Evolutionary conservation across 2,329 filamentous ascomycete genomes (phyloP).

Genomic region (Dryadomyces quercivorus): DNA sequence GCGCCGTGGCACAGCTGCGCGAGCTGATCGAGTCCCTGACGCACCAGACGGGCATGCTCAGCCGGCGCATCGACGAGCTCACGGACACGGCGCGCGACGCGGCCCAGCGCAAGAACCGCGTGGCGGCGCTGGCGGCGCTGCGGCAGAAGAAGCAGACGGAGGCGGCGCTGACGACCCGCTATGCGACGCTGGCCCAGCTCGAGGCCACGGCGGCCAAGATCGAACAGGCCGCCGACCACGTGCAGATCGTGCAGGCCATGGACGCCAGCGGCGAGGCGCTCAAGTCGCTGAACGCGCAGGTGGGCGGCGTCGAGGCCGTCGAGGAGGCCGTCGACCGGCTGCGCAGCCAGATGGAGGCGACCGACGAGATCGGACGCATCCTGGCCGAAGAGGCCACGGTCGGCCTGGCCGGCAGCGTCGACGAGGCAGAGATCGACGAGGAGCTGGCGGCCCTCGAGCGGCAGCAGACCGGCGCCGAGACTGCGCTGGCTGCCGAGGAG

Average conservation of each 20-base stretch:
- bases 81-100: slow-evolving; percentile 47
- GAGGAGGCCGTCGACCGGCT: slow-evolving; percentile 64
- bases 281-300: slow-evolving; percentile 57
- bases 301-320: slow-evolving; percentile 65
- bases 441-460: slow-evolving; percentile 68
- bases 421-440: slow-evolving; percentile 77
- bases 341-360: slow-evolving; percentile 66
- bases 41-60: slow-evolving; percentile 57
- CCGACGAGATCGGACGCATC: slow-evolving; percentile 71
- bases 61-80: slow-evolving; percentile 53
- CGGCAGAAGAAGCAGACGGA: slow-evolving; percentile 76
- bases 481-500: slow-evolving; percentile 22
- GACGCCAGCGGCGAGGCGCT: slow-evolving; percentile 64
- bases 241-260: slow-evolving; percentile 75
- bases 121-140: slow-evolving; percentile 65
- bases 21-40: slow-evolving; percentile 64
- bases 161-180: slow-evolving; percentile 56
- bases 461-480: slow-evolving; percentile 21
- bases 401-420: slow-evolving; percentile 34
- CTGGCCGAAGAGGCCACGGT: slow-evolving; percentile 45
- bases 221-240: slow-evolving; percentile 73
- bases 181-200: slow-evolving; percentile 64
- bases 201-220: slow-evolving; percentile 76
- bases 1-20: slow-evolving; percentile 72
- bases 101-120: slow-evolving; percentile 59